Base-by-base conservation (phyloP, 1,284 basidiomycete genomes). In the Phlebopus sp. region DNA sequence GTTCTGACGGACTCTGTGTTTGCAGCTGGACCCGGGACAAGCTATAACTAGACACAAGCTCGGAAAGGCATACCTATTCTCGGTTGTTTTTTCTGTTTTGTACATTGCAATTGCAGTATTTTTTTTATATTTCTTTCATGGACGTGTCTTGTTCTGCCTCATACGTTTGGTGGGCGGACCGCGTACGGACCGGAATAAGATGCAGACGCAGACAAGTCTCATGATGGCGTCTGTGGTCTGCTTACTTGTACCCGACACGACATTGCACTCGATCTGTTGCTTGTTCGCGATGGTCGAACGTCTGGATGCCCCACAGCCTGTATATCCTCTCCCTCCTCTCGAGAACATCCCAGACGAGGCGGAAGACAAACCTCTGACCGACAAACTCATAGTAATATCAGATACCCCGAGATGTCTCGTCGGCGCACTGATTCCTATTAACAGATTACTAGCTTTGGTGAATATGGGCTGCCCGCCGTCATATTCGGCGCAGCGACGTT, bases 401-500 rank as follows among this genome's bases (percentile, higher is more conserved):
- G 17, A n/a, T 10, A 13, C 9, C 9, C n/a, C 8, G 5, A 30
- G 31, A 14, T 30, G 18, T 38, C 2, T 5, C n/a, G 17, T 38
- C 23, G 18, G 4, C 14, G 14, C 4, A 17, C 47, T 65, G 44
- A 63, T 23, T 19, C 21, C 4, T 32, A 6, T 29, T 29, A 30
- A 37, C 52, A 63, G 57, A 56, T 49, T 39, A 54, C 58, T 18
- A 14, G 4, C 32, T 51, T 69, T 31, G 74, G 70, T 13, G 50
- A 66, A 1, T 47, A 68, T 27, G 51, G 56, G 11, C 51, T 83
- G 5, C 78, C 85, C 9, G 72, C 76, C 14, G 59, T 89, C 23
- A 69, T 85, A 2, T 76, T 87, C 9, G 86, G 86, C 10, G 81
- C 81, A 37, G 92, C 82, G 0, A 69, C 89, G 3, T 86, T 94